Evolutionary conservation across 192 early-diverging fungal species (phyloP), one percentile per base, ranked within the genome.

Genomic region (Pilaira anomala): DNA sequence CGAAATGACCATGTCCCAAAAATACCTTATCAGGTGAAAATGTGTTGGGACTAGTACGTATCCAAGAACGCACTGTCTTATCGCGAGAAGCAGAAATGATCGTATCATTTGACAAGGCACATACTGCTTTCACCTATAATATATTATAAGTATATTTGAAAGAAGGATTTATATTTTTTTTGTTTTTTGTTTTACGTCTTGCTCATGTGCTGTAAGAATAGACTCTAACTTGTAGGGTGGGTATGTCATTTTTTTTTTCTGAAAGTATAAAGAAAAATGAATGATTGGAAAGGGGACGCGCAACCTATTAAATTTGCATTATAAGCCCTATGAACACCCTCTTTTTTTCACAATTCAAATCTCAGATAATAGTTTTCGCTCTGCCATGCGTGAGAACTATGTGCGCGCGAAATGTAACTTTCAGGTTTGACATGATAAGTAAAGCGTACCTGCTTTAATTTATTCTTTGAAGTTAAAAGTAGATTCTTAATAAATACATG

Each of bases 11-110:
- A 74, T 98, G 96, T 1, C 83, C 88, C 0, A 72, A 14, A 40
- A 87, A 88, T 19, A 76, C 64, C 4, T 78, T 77, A 7, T 77
- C 69, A 22, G 82, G 80, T 0, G 60, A 36, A 67, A 87, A 94
- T 4, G 36, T 66, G 60, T 85, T 81, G 44, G 67, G 29, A 0
- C 60, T 73, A n/a, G 50, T 67, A 19, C 89, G 80, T 63, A 69
- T 76, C 92, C 94, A 95, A 9, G 81, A 72, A 16, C 87, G 81
- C 3, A 87, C 87, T 0, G 88, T 84, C 60, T 83, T 81, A 76
- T 95, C 93, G 46, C 89, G 82, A 3, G 91, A 87, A 3, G 82
- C 88, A 1, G 91, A 89, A 14, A 88, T 69, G 16, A 96, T 65
- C 4, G 80, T 30, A 60, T 84, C 76, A 66, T 78, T 76, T 39